Conservation (phyloP, 2,329 filamentous ascomycete species). For the Penicillium hesseltinei region DNA sequence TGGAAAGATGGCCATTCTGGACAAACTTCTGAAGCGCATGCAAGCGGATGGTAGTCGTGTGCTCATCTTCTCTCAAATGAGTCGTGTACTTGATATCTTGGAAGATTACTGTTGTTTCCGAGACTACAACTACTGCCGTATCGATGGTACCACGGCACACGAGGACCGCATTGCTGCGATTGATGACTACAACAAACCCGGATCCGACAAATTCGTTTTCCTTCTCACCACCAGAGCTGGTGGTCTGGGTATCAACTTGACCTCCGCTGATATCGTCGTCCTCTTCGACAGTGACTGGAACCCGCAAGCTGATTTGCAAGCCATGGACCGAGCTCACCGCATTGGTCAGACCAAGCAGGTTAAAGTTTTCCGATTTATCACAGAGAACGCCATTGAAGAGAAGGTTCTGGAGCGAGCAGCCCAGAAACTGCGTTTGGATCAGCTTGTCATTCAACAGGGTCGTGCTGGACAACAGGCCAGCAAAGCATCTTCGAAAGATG, state of each 20-base stretch:
- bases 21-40: constrained; percentile 83
- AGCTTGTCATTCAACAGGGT: constrained; percentile 96
- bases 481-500: constrained; percentile 90
- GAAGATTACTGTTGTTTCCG: constrained; percentile 98
- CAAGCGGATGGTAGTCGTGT: constrained; percentile 85
- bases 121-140: constrained; percentile 92
- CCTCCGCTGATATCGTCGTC: constrained; percentile 89
- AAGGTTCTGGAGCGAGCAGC: constrained; percentile 96
- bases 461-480: constrained; percentile 88
- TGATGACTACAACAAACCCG: constrained; percentile 96
- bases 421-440: constrained; percentile 92
- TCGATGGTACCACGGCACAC: constrained; percentile 93
- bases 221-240: constrained; percentile 92
- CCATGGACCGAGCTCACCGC: constrained; percentile 97
- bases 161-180: constrained; percentile 97
- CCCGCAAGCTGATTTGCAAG: constrained; percentile 94
- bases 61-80: constrained; percentile 99
- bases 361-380: constrained; percentile 92
- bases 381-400: constrained; percentile 96
- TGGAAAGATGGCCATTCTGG: constrained; percentile 95
- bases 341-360: constrained; percentile 99
- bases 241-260: constrained; percentile 95
- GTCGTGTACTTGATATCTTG: constrained; percentile 89
- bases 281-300: constrained; percentile 99
- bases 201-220: constrained; percentile 95